These are phyloP conservation scores for Saccharomycopsis sp. DNA, from an alignment of 805 yeast genomes.

Conservation along the genomic window DNA sequence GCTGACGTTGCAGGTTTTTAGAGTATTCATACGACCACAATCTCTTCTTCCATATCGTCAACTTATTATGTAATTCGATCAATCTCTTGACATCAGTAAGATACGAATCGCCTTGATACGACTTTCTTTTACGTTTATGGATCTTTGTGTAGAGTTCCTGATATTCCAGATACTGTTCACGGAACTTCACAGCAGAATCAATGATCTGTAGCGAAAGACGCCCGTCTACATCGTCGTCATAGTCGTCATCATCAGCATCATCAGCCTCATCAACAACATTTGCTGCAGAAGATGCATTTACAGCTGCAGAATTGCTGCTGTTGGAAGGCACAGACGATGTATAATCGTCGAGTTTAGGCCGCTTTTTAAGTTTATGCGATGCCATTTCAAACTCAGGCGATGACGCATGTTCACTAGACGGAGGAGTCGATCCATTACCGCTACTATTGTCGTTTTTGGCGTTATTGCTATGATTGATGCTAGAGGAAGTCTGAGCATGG, in stretches of 20 bases:
- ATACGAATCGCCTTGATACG: neutral
- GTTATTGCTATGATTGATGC: neutral
- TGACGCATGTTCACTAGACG: constrained; percentile 7
- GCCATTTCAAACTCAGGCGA: constrained; percentile 9
- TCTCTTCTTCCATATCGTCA: constrained; percentile 17
- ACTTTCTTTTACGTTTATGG: neutral
- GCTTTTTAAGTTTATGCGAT: neutral
- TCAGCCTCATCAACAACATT: constrained; percentile 1
- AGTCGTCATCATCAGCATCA: neutral
- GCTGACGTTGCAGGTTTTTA: neutral
- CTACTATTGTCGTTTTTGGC: neutral
- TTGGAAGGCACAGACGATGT: neutral
- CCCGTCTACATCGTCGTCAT: neutral
- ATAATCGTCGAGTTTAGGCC: neutral
- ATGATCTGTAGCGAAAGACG: neutral
- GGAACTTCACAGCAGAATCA: constrained; percentile 12
- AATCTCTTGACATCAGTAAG: constrained; percentile 12
- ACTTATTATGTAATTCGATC: constrained; percentile 16
- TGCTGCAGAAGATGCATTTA: neutral
- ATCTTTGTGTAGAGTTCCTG: constrained; percentile 7
- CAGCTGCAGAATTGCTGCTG: neutral
- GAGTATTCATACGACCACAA: constrained; percentile 8
- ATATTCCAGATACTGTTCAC: constrained; percentile 13
- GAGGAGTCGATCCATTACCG: constrained; percentile 3
- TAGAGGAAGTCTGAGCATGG: neutral